Evolutionary conservation across 192 early-diverging fungal species (phyloP), one percentile per base, ranked within the genome.

Genomic region (Phlyctochytrium bullatum): DNA sequence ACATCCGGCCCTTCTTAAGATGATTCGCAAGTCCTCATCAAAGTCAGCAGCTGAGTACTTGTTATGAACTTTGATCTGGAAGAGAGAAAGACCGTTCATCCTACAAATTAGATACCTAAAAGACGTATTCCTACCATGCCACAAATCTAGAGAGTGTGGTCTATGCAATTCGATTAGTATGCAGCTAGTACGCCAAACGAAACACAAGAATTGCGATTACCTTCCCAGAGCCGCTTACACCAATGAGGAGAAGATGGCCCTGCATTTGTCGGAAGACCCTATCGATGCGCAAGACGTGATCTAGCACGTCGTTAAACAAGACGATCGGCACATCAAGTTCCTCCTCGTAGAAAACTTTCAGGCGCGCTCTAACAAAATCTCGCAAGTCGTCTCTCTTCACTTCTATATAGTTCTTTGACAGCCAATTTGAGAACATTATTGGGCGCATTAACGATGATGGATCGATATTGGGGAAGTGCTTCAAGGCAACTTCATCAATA

Each of bases 261-360:
- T 98, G 97, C 71, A 89, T 88, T 75, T 99, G 98, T 31, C 96
- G 83, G 77, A 98, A 95, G 10, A 98, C 97, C 53, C 98, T 90
- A 78, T 99, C 97, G 61, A 99, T 98, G 67, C 97, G 88, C 47
- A 99, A 79, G 24, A 96, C 94, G 59, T 99, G 98, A 53, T 99
- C 97, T 65, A 99, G 78, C 12, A 95, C 96, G 73, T 97, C 93
- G 74, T 99, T 92, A 79, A 99, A 99, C 52, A 99, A 75, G 0
- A 98, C 96, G 47, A 99, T 83, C 16, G 87, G 93, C 12, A 96
- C 92, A 76, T 99, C 98, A 36, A 98, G 86, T 81, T 99, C 98
- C 79, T 99, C 98, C 78, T 99, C 98, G 78, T 96, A 98, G 69
- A 99, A 99, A 50, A 95, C 93, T 74, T 95, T 93, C 36, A 98